These are phyloP conservation scores for Flammula alnicola DNA, from an alignment of 1,284 basidiomycete species.

Conservation along the genomic window DNA sequence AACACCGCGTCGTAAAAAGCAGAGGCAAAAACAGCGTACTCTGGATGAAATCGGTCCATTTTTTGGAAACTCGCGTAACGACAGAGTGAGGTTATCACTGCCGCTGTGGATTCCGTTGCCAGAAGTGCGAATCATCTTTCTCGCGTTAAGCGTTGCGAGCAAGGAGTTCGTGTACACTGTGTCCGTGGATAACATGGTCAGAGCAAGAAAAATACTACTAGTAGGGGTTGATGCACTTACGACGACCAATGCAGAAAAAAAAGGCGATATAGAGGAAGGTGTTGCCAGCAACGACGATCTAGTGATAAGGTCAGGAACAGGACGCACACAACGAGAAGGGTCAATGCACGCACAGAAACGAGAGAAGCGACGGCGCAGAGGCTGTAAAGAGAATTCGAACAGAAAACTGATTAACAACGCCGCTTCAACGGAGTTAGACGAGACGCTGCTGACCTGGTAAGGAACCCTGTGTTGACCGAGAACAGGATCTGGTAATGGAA, in stretches of 20 bases:
- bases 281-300: constrained; percentile 45
- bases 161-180: constrained; percentile 57
- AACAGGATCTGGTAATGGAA: constrained; percentile 47
- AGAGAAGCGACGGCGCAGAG: constrained; percentile 57
- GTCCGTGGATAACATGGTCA: not conserved
- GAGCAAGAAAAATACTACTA: not conserved
- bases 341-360: constrained; percentile 41
- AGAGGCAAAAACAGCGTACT: constrained; percentile 16
- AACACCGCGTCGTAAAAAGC: constrained; percentile 3
- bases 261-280: constrained; percentile 60
- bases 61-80: constrained; percentile 36
- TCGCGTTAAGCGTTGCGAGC: constrained; percentile 57
- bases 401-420: constrained; percentile 5
- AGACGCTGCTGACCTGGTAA: constrained; percentile 44
- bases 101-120: constrained; percentile 44
- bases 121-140: constrained; percentile 49
- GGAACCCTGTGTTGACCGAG: constrained; percentile 56
- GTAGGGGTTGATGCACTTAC: constrained; percentile 32
- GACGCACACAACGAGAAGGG: not conserved
- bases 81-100: constrained; percentile 44
- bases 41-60: constrained; percentile 22
- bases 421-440: not conserved
- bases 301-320: constrained; percentile 1
- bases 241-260: constrained; percentile 58
- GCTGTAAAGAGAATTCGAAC: constrained; percentile 27